Base-by-base conservation (phyloP, 1,139 yeast species). In the Pichia sp. region DNA sequence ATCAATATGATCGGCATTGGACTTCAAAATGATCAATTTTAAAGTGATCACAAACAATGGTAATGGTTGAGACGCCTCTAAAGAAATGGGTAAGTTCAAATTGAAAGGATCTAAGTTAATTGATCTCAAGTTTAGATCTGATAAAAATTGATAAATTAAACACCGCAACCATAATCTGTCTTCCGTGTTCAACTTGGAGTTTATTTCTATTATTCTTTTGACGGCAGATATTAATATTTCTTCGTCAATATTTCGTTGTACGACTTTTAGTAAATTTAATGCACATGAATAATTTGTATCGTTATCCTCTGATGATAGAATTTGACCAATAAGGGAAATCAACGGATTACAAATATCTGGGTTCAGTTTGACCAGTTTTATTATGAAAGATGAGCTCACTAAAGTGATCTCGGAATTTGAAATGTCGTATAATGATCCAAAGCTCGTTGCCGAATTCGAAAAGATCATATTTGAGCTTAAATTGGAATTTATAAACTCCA, bases 401-500 rank as follows among this genome's bases (percentile, higher is more conserved):
- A 33, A 41, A 11, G 32, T 31, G 4, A 45, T 9, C 36, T 45
- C 44, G 8, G 40, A 32, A 10, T 37, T 40, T 10, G 40, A 39
- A 7, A 44, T n/a, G 29, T 40, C 41, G 2, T 6, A 6, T 3
- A 33, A 26, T 31, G 39, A 37, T 11, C 28, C 27, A 16, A 16
- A 16, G 23, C 23, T 16, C 23, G 23, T 16, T 31, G n/a, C 29
- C 3, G 33, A n/a, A 28, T 23, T 11, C 4, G 34, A 11, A 4
- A 11, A 27, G 6, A 34, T 27, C 4, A 28, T 10, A 34, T 7
- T 76, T 2, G 96, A 82, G 0, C 41, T 77, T 75, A 36, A 77
- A 73, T 52, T 85, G 95, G 85, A 72, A 65, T 88, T 73, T 36
- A 82, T 72, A 56, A 82, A 84, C 55, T 83, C 90, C 52, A 80